A percentile compares a stretch with the other conserved stretches of the same genome.
Evolutionary conservation across 2,329 filamentous ascomycete species (phyloP).

Genomic region (Fusarium brachygibbosum): DNA sequence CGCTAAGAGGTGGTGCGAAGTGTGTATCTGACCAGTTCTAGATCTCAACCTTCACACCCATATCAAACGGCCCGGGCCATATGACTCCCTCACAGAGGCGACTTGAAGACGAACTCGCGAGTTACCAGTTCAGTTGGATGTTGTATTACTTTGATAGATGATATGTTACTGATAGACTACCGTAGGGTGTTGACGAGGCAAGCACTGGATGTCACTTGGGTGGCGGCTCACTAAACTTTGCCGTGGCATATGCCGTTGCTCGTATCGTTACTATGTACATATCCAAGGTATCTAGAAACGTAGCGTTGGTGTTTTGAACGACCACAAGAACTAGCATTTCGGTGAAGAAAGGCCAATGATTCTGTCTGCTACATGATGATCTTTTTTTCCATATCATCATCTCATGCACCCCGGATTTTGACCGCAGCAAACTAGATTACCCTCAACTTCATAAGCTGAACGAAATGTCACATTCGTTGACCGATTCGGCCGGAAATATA

Average conservation of each 20-base stretch:
- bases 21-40: slow-evolving; percentile 37
- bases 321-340: not conserved
- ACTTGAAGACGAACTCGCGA: not conserved
- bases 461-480: not conserved
- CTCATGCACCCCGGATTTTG: slow-evolving; percentile 23
- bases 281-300: not conserved
- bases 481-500: not conserved
- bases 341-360: not conserved
- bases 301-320: not conserved
- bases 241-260: not conserved
- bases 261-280: not conserved
- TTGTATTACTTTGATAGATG: slow-evolving; percentile 14
- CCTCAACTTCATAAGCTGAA: not conserved
- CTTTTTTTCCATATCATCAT: not conserved
- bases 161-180: not conserved
- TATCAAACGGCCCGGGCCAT: slow-evolving; percentile 35
- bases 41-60: slow-evolving; percentile 31
- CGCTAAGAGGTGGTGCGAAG: slow-evolving; percentile 19
- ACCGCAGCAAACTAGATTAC: not conserved
- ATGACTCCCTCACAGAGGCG: slow-evolving; percentile 14
- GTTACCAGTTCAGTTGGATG: not conserved
- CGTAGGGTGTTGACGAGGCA: not conserved
- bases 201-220: not conserved
- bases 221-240: slow-evolving; percentile 7
- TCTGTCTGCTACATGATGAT: not conserved